Evolutionary conservation across 768 basidiomycete species (phyloP).

Genomic region (Daedaleopsis nitida): DNA sequence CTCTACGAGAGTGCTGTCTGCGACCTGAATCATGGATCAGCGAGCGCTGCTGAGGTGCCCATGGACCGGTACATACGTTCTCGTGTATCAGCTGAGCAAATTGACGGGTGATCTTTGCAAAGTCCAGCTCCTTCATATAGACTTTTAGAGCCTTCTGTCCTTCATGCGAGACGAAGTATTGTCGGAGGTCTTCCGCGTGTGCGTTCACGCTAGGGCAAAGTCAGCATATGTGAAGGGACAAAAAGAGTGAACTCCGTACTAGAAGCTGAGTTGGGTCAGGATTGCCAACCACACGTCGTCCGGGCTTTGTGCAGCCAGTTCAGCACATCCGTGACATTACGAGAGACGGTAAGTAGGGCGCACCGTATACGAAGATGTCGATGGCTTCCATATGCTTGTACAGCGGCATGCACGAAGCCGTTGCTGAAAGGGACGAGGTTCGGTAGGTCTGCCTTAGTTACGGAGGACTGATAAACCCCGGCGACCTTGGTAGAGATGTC

Average conservation of each 20-base stretch:
- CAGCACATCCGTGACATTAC: not conserved
- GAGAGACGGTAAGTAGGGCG: not conserved
- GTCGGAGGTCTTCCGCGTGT: constrained; percentile 35
- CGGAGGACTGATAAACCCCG: not conserved
- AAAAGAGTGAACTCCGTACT: constrained; percentile 1
- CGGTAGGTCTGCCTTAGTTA: not conserved
- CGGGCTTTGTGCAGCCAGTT: constrained; percentile 32
- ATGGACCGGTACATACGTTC: constrained; percentile 1
- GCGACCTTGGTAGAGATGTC: not conserved
- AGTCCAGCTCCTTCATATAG: not conserved
- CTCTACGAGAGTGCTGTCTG: constrained; percentile 26
- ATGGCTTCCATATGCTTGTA: constrained; percentile 7
- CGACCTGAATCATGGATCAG: constrained; percentile 18
- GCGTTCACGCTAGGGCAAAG: constrained; percentile 22
- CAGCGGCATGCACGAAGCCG: not conserved
- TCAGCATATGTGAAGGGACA: not conserved
- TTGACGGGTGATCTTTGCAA: constrained; percentile 27
- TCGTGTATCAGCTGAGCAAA: constrained; percentile 31
- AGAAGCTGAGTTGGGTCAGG: constrained; percentile 40
- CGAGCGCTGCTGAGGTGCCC: not conserved
- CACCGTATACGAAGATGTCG: constrained; percentile 7
- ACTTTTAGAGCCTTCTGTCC: constrained; percentile 36
- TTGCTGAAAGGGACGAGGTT: not conserved
- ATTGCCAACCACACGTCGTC: constrained; percentile 54
- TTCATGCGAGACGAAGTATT: constrained; percentile 37